Conservation (phyloP, 2,329 filamentous ascomycete genomes). For the Aspergillus brasiliensis region DNA sequence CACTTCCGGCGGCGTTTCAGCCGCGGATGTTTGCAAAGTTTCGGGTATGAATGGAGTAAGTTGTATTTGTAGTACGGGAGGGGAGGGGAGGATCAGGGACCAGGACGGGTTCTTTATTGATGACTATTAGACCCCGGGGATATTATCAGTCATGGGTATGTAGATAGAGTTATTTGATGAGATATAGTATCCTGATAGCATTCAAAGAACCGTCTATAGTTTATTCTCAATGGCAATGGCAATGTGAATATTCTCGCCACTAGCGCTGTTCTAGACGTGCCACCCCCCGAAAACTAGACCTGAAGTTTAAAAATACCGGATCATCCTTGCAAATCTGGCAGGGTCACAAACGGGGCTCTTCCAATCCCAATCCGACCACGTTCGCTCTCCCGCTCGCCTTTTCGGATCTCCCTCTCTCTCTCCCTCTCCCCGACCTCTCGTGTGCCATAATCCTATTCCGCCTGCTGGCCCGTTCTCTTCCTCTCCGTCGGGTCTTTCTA, state of each 20-base stretch:
- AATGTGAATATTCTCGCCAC: background rate
- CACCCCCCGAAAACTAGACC: slow-evolving; percentile 2
- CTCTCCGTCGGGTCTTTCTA: background rate
- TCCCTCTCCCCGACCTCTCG: slow-evolving; percentile 5
- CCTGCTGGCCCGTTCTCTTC: slow-evolving; percentile 6
- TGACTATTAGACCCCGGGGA: too few relatives aligned
- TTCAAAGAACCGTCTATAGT: background rate
- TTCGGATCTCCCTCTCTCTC: slow-evolving; percentile 23
- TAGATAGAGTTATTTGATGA: too few relatives aligned
- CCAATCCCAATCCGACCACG: slow-evolving; percentile 36
- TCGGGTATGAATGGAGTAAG: slow-evolving; percentile 8
- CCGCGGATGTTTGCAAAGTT: slow-evolving; percentile 17
- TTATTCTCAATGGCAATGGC: background rate
- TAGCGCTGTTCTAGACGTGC: background rate
- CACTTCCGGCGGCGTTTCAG: slow-evolving; percentile 5
- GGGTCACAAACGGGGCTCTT: background rate
- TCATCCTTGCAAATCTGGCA: slow-evolving; percentile 6
- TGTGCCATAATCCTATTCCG: background rate
- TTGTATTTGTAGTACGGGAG: slow-evolving; percentile 23
- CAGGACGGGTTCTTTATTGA: background rate
- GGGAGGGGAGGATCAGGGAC: background rate
- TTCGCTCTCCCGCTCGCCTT: slow-evolving; percentile 37
- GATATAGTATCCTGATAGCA: too few relatives aligned
- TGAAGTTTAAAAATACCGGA: slow-evolving; percentile 13
- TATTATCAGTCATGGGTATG: too few relatives aligned